phyloP scores from a whole-genome alignment of 2,329 filamentous ascomycete species.

The Colletotrichum endophyticum region DNA sequence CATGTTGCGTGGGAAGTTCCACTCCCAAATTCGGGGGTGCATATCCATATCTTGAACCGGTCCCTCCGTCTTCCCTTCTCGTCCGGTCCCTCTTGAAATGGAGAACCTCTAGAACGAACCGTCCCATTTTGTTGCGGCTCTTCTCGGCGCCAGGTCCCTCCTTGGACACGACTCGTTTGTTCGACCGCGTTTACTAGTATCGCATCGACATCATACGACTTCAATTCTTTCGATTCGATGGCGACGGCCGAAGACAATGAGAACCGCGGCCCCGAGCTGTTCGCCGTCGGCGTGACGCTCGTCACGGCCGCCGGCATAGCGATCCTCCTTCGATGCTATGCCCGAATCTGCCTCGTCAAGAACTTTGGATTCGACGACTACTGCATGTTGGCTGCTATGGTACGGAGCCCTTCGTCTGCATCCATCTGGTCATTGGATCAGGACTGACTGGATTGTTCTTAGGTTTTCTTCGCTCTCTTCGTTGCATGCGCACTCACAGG shows the following conservation, averaged over 20 bases:
- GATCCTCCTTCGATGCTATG: conserved; percentile 35
- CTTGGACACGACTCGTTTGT: background rate
- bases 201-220: background rate
- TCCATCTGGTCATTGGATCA: background rate
- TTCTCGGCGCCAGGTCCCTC: background rate
- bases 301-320: conserved; percentile 30
- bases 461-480: conserved; percentile 41
- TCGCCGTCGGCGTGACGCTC: conserved; percentile 35
- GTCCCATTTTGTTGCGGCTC: conserved; percentile 4
- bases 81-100: background rate
- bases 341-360: conserved; percentile 37
- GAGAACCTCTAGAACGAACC: conserved; percentile 1
- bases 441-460: background rate
- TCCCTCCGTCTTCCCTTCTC: background rate
- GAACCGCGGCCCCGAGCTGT: conserved; percentile 37
- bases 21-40: background rate
- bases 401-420: conserved; percentile 17
- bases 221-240: background rate
- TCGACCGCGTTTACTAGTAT: background rate
- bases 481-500: conserved; percentile 36
- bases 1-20: background rate
- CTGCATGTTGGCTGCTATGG: conserved; percentile 40
- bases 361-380: conserved; percentile 45
- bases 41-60: conserved; percentile 19
- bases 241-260: conserved; percentile 15